Percentiles rank a stretch among this genome's conserved stretches.
Evolutionary conservation across 805 yeast genomes (phyloP).

Genomic region (Hanseniaspora guilliermondii): DNA sequence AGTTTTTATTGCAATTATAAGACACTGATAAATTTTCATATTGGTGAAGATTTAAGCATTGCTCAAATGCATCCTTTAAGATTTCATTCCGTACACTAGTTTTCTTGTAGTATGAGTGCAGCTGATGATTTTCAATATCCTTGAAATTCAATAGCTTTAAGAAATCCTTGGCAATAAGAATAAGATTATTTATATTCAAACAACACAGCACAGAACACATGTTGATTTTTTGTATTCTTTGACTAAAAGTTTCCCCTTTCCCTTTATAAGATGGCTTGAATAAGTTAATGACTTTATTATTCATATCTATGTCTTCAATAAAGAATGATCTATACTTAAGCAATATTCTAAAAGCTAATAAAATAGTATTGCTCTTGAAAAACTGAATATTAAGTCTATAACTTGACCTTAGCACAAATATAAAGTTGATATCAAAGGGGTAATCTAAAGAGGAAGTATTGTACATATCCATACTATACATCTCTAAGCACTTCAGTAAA

Average conservation of each 20-base stretch:
- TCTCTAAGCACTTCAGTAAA: neutral
- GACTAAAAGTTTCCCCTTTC: neutral
- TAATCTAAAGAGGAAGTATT: neutral
- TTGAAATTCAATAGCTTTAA: neutral
- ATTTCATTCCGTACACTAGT: neutral
- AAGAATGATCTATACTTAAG: neutral
- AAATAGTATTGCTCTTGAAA: neutral
- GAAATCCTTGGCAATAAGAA: neutral
- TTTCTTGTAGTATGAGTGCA: neutral
- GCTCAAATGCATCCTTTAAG: slow-evolving; percentile 3
- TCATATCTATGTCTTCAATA: neutral
- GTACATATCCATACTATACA: neutral
- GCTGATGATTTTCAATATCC: neutral
- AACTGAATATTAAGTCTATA: neutral
- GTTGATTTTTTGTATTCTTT: slow-evolving; percentile 1
- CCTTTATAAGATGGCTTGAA: neutral
- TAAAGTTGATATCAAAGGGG: neutral
- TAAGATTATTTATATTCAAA: neutral
- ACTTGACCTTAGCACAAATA: neutral
- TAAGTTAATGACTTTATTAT: neutral
- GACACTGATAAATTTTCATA: too few relatives aligned
- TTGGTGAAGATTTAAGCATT: neutral
- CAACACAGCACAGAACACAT: slow-evolving; percentile 6
- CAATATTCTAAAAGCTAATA: neutral
- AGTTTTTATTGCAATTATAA: neutral